Evolutionary conservation across 2,329 filamentous ascomycete genomes (phyloP).

Genomic region (Leptographium wingfieldii): DNA sequence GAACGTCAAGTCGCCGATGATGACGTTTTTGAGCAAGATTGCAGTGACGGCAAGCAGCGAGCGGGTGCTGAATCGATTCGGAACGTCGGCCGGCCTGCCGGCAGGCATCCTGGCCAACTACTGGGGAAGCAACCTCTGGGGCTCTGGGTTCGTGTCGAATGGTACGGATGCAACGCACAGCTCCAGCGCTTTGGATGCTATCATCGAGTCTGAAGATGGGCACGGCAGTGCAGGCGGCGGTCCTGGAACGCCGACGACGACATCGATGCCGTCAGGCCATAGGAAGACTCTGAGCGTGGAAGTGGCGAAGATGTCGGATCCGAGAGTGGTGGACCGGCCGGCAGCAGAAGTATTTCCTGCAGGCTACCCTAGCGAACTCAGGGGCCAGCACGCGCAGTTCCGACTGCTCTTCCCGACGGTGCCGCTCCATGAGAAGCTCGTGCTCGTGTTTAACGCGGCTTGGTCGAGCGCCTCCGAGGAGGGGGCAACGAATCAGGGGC

Average conservation of each 20-base stretch:
- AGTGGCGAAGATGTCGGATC: constrained; percentile 20
- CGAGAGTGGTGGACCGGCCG: background rate
- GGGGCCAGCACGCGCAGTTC: constrained; percentile 85
- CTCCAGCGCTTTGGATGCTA: background rate
- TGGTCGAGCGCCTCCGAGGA: constrained; percentile 50
- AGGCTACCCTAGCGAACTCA: constrained; percentile 71
- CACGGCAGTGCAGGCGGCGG: background rate
- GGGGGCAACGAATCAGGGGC: constrained; percentile 31
- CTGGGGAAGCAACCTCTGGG: constrained; percentile 83
- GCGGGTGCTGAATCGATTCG: constrained; percentile 46
- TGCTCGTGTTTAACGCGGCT: constrained; percentile 84
- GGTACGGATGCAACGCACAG: background rate
- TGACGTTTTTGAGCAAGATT: constrained; percentile 75
- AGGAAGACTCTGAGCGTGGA: constrained; percentile 34
- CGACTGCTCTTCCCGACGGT: constrained; percentile 79
- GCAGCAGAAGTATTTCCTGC: constrained; percentile 53
- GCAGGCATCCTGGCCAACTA: constrained; percentile 83
- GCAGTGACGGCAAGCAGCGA: constrained; percentile 75
- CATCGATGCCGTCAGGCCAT: constrained; percentile 14
- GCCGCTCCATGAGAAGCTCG: constrained; percentile 63
- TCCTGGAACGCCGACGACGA: background rate
- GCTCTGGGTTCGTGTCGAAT: constrained; percentile 14
- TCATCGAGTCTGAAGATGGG: constrained; percentile 17
- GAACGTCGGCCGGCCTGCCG: constrained; percentile 60
- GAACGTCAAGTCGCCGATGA: constrained; percentile 67